These are phyloP conservation scores for Drechmeria coniospora DNA, from an alignment of 2,329 filamentous ascomycete species.

Conservation along the genomic window DNA sequence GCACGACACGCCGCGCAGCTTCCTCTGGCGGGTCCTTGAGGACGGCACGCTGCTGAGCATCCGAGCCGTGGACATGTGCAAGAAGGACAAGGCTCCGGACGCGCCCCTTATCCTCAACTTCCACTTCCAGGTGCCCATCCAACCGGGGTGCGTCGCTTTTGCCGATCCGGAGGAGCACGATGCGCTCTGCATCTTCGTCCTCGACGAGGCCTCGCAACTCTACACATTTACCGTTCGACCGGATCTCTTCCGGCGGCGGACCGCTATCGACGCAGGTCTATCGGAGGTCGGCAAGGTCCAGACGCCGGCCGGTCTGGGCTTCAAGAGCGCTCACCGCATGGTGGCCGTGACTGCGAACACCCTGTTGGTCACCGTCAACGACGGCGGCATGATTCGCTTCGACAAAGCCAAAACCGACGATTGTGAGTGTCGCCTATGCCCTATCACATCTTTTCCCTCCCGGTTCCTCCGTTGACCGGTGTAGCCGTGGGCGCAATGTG, in stretches of 20 bases:
- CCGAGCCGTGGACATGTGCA: conserved; percentile 67
- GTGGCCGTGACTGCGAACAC: conserved; percentile 58
- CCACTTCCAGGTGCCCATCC: conserved; percentile 57
- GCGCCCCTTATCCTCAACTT: conserved; percentile 64
- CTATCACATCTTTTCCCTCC: not conserved
- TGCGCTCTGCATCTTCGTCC: conserved; percentile 60
- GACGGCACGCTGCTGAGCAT: conserved; percentile 68
- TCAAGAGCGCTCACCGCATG: conserved; percentile 69
- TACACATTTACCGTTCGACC: conserved; percentile 73
- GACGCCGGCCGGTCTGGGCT: conserved; percentile 55
- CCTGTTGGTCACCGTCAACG: conserved; percentile 65
- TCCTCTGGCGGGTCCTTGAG: conserved; percentile 82
- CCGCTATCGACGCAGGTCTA: conserved; percentile 57
- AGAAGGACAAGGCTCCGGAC: conserved; percentile 47
- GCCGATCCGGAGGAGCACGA: conserved; percentile 68
- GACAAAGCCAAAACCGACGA: conserved; percentile 38
- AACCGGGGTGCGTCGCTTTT: conserved; percentile 65
- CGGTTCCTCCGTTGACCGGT: no score
- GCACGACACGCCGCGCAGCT: conserved; percentile 63
- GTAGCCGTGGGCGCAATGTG: conserved; percentile 27
- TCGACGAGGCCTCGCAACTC: conserved; percentile 65
- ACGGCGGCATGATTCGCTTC: conserved; percentile 60
- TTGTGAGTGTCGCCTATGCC: conserved; percentile 19
- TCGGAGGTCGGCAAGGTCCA: conserved; percentile 63
- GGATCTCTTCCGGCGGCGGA: conserved; percentile 61